These are phyloP conservation scores for Cytospora piceicola DNA, from an alignment of 2,329 filamentous ascomycete species.

Conservation along the genomic window DNA sequence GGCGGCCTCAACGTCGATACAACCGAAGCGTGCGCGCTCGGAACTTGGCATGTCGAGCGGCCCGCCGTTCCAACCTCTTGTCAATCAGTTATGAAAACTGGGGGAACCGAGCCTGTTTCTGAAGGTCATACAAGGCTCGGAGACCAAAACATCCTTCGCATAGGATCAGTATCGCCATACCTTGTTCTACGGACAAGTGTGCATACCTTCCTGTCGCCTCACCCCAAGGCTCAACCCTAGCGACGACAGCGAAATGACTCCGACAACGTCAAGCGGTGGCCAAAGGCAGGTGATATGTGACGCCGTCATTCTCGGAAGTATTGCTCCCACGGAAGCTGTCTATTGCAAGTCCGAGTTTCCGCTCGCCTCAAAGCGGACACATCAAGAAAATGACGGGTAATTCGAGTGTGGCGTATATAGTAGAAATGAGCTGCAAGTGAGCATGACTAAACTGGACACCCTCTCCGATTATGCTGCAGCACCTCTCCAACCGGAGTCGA, in stretches of 20 bases:
- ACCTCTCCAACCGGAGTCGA: background rate
- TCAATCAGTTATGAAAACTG: constrained; percentile 18
- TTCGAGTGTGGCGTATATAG: background rate
- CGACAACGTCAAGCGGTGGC: background rate
- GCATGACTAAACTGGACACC: background rate
- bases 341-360: background rate
- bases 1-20: constrained; percentile 6
- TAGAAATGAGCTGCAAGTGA: background rate
- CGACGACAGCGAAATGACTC: background rate
- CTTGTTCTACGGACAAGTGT: background rate
- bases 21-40: constrained; percentile 11
- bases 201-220: background rate
- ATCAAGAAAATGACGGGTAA: background rate
- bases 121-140: background rate
- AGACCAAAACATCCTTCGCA: background rate
- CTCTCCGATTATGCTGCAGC: background rate
- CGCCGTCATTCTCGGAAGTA: background rate
- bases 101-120: constrained; percentile 23
- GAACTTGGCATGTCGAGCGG: background rate
- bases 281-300: background rate
- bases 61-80: constrained; percentile 24
- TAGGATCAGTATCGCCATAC: background rate
- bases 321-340: background rate
- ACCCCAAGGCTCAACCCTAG: background rate
- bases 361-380: background rate